These are phyloP conservation scores for Cercospora sp. DNA, from an alignment of 2,329 filamentous ascomycete genomes.

Conservation along the genomic window DNA sequence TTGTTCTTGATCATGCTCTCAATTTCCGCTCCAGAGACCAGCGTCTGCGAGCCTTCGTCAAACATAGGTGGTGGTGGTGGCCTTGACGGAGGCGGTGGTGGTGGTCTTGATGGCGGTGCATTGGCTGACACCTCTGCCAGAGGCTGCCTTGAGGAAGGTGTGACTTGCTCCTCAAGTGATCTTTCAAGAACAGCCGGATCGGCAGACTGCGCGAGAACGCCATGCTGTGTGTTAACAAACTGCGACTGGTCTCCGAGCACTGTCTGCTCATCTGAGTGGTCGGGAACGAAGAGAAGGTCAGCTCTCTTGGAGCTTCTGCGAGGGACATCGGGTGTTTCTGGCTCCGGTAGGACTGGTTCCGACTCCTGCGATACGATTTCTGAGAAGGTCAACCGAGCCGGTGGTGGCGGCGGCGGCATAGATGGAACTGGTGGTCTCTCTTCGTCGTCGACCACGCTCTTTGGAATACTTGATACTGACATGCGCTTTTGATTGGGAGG, in stretches of 20 bases:
- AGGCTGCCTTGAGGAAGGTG: slow-evolving; percentile 11
- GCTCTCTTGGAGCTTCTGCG: not conserved
- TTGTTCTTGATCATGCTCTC: slow-evolving; percentile 70
- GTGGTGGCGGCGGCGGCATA: slow-evolving; percentile 17
- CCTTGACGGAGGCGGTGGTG: slow-evolving; percentile 16
- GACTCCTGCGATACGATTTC: slow-evolving; percentile 28
- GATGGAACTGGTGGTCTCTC: slow-evolving; percentile 21
- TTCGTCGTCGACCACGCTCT: slow-evolving; percentile 13
- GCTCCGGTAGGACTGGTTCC: slow-evolving; percentile 22
- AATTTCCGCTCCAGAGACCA: slow-evolving; percentile 77
- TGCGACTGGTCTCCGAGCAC: not conserved
- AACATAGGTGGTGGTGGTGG: slow-evolving; percentile 32
- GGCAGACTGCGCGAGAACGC: not conserved
- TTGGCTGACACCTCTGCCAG: slow-evolving; percentile 21
- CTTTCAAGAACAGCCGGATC: not conserved
- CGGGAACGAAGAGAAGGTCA: not conserved
- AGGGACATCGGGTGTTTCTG: not conserved
- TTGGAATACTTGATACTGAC: not conserved
- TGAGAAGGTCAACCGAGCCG: slow-evolving; percentile 24
- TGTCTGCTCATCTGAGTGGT: not conserved
- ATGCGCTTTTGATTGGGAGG: slow-evolving; percentile 13
- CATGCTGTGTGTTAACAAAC: not conserved
- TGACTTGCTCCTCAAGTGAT: not conserved
- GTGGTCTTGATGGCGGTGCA: slow-evolving; percentile 16
- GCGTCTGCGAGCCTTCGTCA: slow-evolving; percentile 79